A percentile compares a stretch with the other conserved stretches of the same genome.
phyloP scores from a whole-genome alignment of 345 rosid genomes.

The Nasturtium officinale region DNA sequence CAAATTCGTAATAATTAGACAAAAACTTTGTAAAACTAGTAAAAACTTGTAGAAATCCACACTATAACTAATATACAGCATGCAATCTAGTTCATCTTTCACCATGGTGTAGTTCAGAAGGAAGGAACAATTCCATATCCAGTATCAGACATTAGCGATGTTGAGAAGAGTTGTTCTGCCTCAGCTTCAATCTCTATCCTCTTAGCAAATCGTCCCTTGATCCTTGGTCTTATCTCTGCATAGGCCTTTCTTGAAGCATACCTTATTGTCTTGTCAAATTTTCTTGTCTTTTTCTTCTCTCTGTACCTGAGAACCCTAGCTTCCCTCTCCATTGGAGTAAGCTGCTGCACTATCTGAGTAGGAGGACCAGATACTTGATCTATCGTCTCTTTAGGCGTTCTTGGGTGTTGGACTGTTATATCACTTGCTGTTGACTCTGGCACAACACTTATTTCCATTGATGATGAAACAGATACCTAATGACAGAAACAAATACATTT shows the following conservation, averaged over 20 bases:
- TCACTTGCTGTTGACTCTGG: slow-evolving; percentile 77
- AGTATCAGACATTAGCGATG: slow-evolving; percentile 52
- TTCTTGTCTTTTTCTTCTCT: slow-evolving; percentile 89
- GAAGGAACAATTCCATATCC: slow-evolving; percentile 83
- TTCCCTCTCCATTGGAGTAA: slow-evolving; percentile 80
- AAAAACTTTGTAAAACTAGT: slow-evolving; percentile 6
- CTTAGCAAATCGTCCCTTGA: slow-evolving; percentile 93
- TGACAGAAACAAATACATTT: slow-evolving; percentile 2
- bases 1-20: slow-evolving; percentile 14
- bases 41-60: slow-evolving; percentile 17
- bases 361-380: slow-evolving; percentile 62
- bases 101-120: slow-evolving; percentile 37
- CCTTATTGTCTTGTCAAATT: slow-evolving; percentile 92
- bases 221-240: slow-evolving; percentile 89
- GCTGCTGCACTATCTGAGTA: slow-evolving; percentile 61
- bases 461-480: slow-evolving; percentile 75
- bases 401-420: slow-evolving; percentile 55
- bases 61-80: slow-evolving; percentile 9
- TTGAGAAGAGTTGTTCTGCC: slow-evolving; percentile 65
- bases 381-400: slow-evolving; percentile 59
- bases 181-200: slow-evolving; percentile 63
- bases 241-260: slow-evolving; percentile 98
- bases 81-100: slow-evolving; percentile 2
- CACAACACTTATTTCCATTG: slow-evolving; percentile 68
- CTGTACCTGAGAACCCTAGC: slow-evolving; percentile 92